Base-by-base conservation (phyloP, 345 rosid species). In the Camelina neglecta region DNA sequence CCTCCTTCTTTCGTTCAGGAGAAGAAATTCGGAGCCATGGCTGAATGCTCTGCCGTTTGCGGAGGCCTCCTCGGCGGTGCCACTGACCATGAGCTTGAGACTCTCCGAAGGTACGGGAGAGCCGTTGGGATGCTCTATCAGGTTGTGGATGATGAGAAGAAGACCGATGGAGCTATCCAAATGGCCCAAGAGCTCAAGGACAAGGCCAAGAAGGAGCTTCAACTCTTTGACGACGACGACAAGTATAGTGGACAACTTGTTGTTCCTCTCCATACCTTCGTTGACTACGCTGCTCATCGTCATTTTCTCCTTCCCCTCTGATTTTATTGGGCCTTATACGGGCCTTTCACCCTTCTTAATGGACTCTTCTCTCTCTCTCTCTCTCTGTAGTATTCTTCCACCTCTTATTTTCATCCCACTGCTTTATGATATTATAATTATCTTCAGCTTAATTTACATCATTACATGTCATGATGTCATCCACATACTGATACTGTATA, bases 11-110 rank as follows among this genome's bases (percentile, higher is more conserved):
- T 86, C 33, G 87, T 81, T 54, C 96, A 88, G 51, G 96, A 95
- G 85, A 95, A 95, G 84, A 95, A 92, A 63, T 92, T 80, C 35
- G 97, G 97, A 11, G 92, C 83, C 71, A 86, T 95, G 97, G 86
- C 87, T 0, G 96, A 90, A 78, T 95, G 99, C 83, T 95, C 97
- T 2, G 97, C 97, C 1, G 99, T 84, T 7, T 95, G 97, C 11
- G 97, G 99, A 13, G 99, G 97, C 11, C 73, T 95, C 33, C 69
- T 95, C 57, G 99, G 88, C 1, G 99, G 99, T 68, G 99, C 97
- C 11, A 53, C 74, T 36, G 86, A 89, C n/a, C 86, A 86, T 44
- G 99, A 95, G 84, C 69, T 95, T 11, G 81, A 79, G 47, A 78
- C 85, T 53, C 76, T 95, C 75, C 76, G 97, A 80, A 83, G 85